A percentile compares a stretch with the other conserved stretches of the same genome.
Conservation (phyloP, 495 filamentous ascomycete genomes). For the Pseudoneurospora amorphoporcata region DNA sequence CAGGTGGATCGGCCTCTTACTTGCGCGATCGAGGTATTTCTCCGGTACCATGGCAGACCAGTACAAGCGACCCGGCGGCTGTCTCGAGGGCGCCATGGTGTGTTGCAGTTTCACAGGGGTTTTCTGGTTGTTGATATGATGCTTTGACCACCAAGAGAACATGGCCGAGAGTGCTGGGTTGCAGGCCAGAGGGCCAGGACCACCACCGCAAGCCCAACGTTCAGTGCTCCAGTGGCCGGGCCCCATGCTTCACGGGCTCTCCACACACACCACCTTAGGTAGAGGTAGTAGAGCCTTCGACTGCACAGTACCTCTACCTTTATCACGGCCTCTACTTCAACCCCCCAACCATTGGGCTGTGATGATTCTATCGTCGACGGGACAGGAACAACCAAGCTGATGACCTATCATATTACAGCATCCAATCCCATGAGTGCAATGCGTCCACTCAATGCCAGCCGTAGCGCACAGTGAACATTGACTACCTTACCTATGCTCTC, state of each 20-base stretch:
- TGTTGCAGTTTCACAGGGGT: neutral
- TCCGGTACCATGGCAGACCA: slow-evolving; percentile 17
- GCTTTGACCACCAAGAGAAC: neutral
- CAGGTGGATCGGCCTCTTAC: slow-evolving; percentile 9
- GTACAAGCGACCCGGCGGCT: neutral
- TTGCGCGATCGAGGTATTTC: slow-evolving; percentile 18
- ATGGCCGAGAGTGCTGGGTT: neutral
- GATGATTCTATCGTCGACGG: neutral
- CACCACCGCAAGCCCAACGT: neutral
- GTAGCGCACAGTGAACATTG: neutral
- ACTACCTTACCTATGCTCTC: neutral
- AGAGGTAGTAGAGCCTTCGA: too few species aligned
- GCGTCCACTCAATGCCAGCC: neutral
- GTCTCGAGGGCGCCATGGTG: neutral
- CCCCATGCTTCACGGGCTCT: neutral
- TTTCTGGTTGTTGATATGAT: neutral
- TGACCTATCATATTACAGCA: neutral
- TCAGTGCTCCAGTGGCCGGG: neutral
- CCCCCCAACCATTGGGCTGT: neutral
- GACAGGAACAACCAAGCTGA: neutral
- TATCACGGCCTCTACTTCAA: neutral
- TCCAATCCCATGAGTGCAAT: neutral
- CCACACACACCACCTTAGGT: neutral
- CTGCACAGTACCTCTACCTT: neutral
- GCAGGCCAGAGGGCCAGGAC: neutral